Evolutionary conservation across 352 stramenopile species (phyloP).

Genomic region (Pythium angustatum): DNA sequence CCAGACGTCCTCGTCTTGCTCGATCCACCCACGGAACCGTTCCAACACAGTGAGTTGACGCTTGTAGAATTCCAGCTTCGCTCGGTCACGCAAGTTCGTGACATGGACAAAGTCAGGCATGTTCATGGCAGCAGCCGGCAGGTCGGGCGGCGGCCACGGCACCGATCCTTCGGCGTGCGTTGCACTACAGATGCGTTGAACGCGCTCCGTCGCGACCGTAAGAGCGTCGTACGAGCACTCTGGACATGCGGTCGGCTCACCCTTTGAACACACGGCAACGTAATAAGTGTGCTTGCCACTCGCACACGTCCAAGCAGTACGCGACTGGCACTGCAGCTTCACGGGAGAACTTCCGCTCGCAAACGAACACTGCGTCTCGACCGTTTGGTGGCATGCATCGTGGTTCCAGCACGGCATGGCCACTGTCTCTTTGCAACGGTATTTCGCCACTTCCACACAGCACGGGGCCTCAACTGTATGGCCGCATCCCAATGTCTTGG

Average conservation of each 20-base stretch:
- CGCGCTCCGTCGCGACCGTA: constrained; percentile 29
- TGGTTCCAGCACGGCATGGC: constrained; percentile 69
- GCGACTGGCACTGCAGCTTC: constrained; percentile 39
- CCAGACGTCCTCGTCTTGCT: constrained; percentile 44
- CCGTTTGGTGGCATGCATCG: constrained; percentile 34
- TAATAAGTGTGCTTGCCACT: constrained; percentile 37
- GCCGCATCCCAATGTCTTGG: constrained; percentile 42
- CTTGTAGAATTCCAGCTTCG: constrained; percentile 41
- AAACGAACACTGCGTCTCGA: constrained; percentile 31
- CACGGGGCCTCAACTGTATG: constrained; percentile 48
- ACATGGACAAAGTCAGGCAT: constrained; percentile 12
- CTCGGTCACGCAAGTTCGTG: constrained; percentile 28
- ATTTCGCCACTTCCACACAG: constrained; percentile 32
- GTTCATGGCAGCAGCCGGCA: not conserved
- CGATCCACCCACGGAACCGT: constrained; percentile 39
- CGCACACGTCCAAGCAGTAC: constrained; percentile 45
- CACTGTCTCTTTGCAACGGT: constrained; percentile 39
- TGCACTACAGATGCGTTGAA: not conserved
- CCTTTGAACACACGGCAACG: constrained; percentile 50
- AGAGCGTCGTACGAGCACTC: constrained; percentile 42
- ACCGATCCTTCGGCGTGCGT: not conserved
- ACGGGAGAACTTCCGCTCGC: not conserved
- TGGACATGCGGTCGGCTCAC: constrained; percentile 52
- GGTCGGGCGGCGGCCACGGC: constrained; percentile 23
- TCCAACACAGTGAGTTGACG: constrained; percentile 52